Conservation (phyloP, 805 yeast genomes). For the Lipomyces spencermartinsiae region DNA sequence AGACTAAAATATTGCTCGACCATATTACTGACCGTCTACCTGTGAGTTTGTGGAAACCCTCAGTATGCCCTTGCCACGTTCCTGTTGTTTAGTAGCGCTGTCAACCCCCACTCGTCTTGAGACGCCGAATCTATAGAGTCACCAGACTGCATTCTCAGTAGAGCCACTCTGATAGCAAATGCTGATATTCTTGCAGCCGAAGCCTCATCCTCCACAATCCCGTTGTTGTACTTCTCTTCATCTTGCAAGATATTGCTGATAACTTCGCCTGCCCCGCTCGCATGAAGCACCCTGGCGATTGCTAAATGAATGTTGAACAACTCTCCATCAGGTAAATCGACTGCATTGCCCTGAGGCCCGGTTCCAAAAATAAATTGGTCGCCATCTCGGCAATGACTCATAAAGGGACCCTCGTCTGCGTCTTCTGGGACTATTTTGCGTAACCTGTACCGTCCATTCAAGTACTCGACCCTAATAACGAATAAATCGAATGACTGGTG, state of each 20-base stretch:
- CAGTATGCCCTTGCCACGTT: slow-evolving; percentile 3
- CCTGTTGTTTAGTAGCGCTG: neutral
- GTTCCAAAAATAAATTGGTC: neutral
- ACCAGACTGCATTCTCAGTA: neutral
- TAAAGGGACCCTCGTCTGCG: slow-evolving; percentile 3
- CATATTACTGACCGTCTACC: slow-evolving; percentile 1
- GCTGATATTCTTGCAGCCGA: slow-evolving; percentile 7
- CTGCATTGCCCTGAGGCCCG: neutral
- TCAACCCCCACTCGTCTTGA: slow-evolving; percentile 4
- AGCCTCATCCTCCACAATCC: neutral
- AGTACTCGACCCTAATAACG: slow-evolving; percentile 2
- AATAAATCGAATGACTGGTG: slow-evolving; percentile 4
- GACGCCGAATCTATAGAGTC: neutral
- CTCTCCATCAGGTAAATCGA: slow-evolving; percentile 5
- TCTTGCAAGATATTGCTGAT: slow-evolving; percentile 2
- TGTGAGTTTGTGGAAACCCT: slow-evolving; percentile 7
- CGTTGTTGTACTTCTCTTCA: neutral
- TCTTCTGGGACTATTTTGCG: slow-evolving; percentile 6
- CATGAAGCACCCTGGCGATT: no score
- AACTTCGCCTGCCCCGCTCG: slow-evolving; percentile 1
- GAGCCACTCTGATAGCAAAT: neutral
- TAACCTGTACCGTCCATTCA: slow-evolving; percentile 4
- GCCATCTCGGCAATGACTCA: slow-evolving; percentile 5
- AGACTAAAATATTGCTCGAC: neutral
- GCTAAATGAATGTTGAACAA: no score